Base-by-base conservation (phyloP, 78 protist genomes). In the Dictyostelium discoideum region DNA sequence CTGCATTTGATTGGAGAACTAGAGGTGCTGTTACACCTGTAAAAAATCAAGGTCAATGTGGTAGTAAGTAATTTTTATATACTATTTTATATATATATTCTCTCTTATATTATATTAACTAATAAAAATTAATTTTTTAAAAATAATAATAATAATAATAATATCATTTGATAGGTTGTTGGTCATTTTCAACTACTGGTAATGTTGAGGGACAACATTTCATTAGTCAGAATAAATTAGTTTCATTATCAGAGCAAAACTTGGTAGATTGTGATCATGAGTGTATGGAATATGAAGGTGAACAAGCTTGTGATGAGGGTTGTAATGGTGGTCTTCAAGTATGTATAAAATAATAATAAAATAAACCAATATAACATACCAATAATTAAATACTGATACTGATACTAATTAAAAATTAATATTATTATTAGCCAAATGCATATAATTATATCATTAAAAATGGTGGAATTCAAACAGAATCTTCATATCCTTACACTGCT, bases 401-500 rank as follows among this genome's bases (percentile, higher is more conserved):
- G 2, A 7, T 44, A 44, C 8, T 44, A 7, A 44, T 44, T 44
- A 44, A n/a, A n/a, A n/a, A 48, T 48, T 48, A 6, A 6, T 10
- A 14, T 16, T 54, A 16, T 54, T 54, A 13, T 54, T 54, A 20
- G 69, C 54, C 73, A 46, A 26, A 24, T 54, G 86, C 98, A 3
- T 92, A 80, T 85, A 46, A 92, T 76, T 98, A 78, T 82, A 29
- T 97, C 63, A 74, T 65, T 5, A 14, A 67, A 3, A 87, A 87
- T 79, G 93, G 96, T 24, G 96, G 94, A 18, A 80, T 97, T 79
- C 90, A 67, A 54, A 95, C 97, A 5, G 99, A 98, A 96, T 48
- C 92, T 44, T 14, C 46, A 16, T 97, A 98, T 96, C 98, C 98
- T 26, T 98, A 97, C 40, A 84, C n/a, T 6, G 87, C 79, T 8